Evolutionary conservation across 768 basidiomycete genomes (phyloP).

Genomic region (Tubosaeta brunneosetosa): DNA sequence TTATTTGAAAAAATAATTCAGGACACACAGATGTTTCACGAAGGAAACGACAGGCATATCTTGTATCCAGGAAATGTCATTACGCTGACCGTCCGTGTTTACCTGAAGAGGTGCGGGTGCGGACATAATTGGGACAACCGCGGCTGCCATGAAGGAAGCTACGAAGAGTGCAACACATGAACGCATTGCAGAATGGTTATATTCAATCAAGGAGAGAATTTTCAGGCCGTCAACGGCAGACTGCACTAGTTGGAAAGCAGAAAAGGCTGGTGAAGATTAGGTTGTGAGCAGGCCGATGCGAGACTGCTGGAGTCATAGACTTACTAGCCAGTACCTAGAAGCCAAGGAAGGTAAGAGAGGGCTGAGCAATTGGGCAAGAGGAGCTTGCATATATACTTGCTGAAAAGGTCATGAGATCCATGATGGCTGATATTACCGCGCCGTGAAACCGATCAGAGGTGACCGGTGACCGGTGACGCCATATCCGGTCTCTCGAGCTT

Average conservation of each 20-base stretch:
- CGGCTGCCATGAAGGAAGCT: neutral
- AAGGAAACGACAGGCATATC: neutral
- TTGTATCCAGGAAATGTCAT: neutral
- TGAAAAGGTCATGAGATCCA: neutral
- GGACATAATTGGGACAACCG: neutral
- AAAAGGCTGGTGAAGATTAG: neutral
- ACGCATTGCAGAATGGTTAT: neutral
- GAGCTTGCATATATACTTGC: neutral
- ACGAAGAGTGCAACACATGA: neutral
- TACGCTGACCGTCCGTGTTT: neutral
- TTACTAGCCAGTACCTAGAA: constrained; percentile 3
- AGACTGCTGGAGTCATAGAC: neutral
- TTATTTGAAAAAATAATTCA: neutral
- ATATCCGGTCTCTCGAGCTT: too few species aligned
- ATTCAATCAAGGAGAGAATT: neutral
- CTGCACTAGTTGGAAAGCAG: neutral
- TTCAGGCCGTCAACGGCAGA: neutral
- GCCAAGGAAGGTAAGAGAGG: neutral
- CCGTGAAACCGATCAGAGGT: too few species aligned
- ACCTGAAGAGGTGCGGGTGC: neutral
- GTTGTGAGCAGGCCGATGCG: neutral
- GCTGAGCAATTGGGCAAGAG: neutral
- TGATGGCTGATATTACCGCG: too few species aligned
- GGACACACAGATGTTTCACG: neutral
- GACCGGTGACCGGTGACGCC: too few species aligned